A percentile compares a stretch with the other conserved stretches of the same genome.
Evolutionary conservation across 2,329 filamentous ascomycete species (phyloP).

Genomic region (Pestalotiopsis sp.): DNA sequence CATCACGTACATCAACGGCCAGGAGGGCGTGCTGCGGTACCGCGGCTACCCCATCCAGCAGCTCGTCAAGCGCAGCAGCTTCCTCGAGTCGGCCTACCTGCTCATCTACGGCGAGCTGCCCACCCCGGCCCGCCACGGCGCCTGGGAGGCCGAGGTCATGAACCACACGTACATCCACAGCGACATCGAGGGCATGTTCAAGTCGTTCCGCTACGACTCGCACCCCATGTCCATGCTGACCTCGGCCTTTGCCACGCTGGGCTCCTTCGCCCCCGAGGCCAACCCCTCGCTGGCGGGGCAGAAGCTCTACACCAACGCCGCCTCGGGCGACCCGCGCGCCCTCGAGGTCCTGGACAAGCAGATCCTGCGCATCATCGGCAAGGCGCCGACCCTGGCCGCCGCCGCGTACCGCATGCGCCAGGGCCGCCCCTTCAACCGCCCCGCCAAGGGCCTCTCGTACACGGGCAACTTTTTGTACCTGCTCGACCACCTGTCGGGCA

Average conservation of each 20-base stretch:
- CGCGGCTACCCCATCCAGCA: slow-evolving; percentile 56
- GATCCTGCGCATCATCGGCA: slow-evolving; percentile 54
- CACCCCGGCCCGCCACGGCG: slow-evolving; percentile 39
- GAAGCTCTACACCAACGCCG: slow-evolving; percentile 51
- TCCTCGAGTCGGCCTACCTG: slow-evolving; percentile 51
- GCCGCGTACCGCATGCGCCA: slow-evolving; percentile 55
- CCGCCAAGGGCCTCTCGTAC: slow-evolving; percentile 50
- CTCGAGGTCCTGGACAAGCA: slow-evolving; percentile 51
- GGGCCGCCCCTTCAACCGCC: slow-evolving; percentile 52
- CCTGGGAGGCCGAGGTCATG: slow-evolving; percentile 51
- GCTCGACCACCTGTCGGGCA: slow-evolving; percentile 51
- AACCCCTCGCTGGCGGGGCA: slow-evolving; percentile 52
- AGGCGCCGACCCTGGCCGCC: slow-evolving; percentile 52
- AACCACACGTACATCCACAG: slow-evolving; percentile 53
- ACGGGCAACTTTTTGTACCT: slow-evolving; percentile 59
- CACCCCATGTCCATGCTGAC: slow-evolving; percentile 56
- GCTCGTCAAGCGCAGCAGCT: slow-evolving; percentile 50
- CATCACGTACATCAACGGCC: slow-evolving; percentile 57
- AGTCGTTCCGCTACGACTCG: slow-evolving; percentile 53
- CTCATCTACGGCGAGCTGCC: slow-evolving; percentile 56
- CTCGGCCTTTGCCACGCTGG: slow-evolving; percentile 50
- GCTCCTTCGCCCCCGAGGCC: slow-evolving; percentile 51
- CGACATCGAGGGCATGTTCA: slow-evolving; percentile 52
- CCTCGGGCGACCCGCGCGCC: slow-evolving; percentile 41
- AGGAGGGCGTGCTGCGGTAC: slow-evolving; percentile 53